A percentile compares a stretch with the other conserved stretches of the same genome.
Evolutionary conservation across 352 stramenopile species (phyloP).

Genomic region (Pythium oligandrum): DNA sequence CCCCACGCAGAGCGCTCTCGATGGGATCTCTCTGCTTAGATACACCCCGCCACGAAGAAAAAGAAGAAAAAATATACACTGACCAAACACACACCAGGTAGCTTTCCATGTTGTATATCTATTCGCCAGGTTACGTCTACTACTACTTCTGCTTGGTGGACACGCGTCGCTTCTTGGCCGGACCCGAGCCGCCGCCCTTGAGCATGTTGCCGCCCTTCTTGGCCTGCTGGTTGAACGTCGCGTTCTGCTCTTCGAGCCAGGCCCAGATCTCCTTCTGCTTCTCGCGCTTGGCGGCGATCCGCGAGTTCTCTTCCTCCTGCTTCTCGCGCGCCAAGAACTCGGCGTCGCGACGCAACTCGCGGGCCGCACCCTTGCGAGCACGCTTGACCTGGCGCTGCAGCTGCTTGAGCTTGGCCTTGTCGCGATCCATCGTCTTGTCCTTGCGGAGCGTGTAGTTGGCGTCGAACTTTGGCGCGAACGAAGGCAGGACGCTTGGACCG

Average conservation of each 20-base stretch:
- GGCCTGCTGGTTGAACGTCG: slow-evolving; percentile 97
- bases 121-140: not conserved
- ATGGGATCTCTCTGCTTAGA: no score
- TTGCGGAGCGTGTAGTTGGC: slow-evolving; percentile 91
- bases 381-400: slow-evolving; percentile 95
- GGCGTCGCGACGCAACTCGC: slow-evolving; percentile 92
- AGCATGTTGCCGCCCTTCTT: slow-evolving; percentile 93
- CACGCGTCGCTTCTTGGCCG: slow-evolving; percentile 50
- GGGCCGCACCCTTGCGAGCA: slow-evolving; percentile 93
- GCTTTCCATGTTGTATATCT: not conserved
- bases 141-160: slow-evolving; percentile 35
- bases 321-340: slow-evolving; percentile 93
- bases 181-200: slow-evolving; percentile 88
- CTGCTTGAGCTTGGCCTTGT: slow-evolving; percentile 86
- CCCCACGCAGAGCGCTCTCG: no score
- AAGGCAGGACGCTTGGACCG: slow-evolving; percentile 57
- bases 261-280: slow-evolving; percentile 94
- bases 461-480: slow-evolving; percentile 89
- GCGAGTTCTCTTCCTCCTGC: slow-evolving; percentile 81
- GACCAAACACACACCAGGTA: not conserved
- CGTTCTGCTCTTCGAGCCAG: slow-evolving; percentile 96
- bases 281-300: slow-evolving; percentile 74
- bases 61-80: not conserved
- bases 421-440: slow-evolving; percentile 81
- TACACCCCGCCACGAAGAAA: no score